Evolutionary conservation across 345 rosid genomes (phyloP), one percentile per base, ranked within the genome.

Genomic region (Melaleuca alternifolia): DNA sequence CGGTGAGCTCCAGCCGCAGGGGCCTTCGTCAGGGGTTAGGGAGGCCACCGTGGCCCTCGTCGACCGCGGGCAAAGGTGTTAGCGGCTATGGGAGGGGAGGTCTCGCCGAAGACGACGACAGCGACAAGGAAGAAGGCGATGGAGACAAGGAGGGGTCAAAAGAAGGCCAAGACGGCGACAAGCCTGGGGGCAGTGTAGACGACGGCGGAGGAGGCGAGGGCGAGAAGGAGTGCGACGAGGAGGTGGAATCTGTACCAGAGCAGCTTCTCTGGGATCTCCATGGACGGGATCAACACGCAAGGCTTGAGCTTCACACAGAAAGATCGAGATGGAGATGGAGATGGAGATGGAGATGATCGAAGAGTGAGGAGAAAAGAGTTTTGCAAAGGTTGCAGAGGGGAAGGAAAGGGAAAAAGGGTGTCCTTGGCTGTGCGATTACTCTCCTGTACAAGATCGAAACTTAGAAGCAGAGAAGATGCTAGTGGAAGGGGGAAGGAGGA

Each of bases 111-210:
- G 91, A 97, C 89, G 91, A 92, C 62, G 87, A 94, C 94, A 23
- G 95, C 95, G 10, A 86, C 92, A 23, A 97, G 97, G 86, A 97
- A 97, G 84, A 97, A 92, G 83, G 97, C 92, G 6, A 98, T 97
- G 91, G 99, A 97, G 90, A 97, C 91, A 65, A 93, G 87, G 26
- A 97, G 91, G 51, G 99, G 99, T 96, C 98, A 96, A 61, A 97
- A 97, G 92, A 94, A 97, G 87, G 96, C 90, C 79, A 97, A 59
- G 83, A 97, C 88, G 83, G 93, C 90, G 89, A 97, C 88, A 84
- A 97, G 93, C 61, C 98, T 90, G 5, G 99, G 98, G 18, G 99
- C 93, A 5, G 93, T 85, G 62, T 89, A 51, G 92, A 94, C 44
- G 28, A 93, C 81, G 57, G 91, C 87, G 10, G 88, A 85, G 52